Evolutionary conservation across 345 rosid genomes (phyloP).

Genomic region (Carallia brachiata): DNA sequence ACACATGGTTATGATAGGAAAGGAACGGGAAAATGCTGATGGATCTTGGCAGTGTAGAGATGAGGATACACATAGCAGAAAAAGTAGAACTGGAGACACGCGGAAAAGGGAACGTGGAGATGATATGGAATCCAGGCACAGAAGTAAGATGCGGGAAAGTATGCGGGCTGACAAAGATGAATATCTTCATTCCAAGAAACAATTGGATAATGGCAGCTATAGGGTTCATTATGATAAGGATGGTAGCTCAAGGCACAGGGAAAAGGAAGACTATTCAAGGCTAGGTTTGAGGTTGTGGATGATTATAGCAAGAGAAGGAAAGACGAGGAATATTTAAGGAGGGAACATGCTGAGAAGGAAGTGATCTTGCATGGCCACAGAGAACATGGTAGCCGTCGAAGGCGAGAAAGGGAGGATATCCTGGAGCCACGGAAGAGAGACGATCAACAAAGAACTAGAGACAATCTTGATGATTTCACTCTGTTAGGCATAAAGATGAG

Average conservation of each 20-base stretch:
- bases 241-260: constrained; percentile 47
- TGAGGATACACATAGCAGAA: constrained; percentile 55
- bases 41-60: constrained; percentile 62
- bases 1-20: constrained; percentile 53
- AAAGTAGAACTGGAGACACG: constrained; percentile 59
- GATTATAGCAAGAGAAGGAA: constrained; percentile 74
- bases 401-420: constrained; percentile 74
- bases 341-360: constrained; percentile 63
- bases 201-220: constrained; percentile 61
- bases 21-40: constrained; percentile 61
- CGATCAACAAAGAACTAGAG: constrained; percentile 71
- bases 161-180: constrained; percentile 72
- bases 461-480: constrained; percentile 59
- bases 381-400: constrained; percentile 60
- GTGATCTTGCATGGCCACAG: constrained; percentile 55
- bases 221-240: constrained; percentile 60
- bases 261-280: constrained; percentile 56
- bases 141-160: constrained; percentile 60
- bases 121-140: constrained; percentile 67
- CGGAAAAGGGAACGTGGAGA: constrained; percentile 74
- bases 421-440: constrained; percentile 77
- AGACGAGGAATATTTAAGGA: constrained; percentile 62
- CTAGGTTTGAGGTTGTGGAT: constrained; percentile 50
- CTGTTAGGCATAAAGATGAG: constrained; percentile 80
- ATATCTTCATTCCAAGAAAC: constrained; percentile 56